Conservation (phyloP, 1,284 basidiomycete genomes). For the Rhodotorula glutinis region DNA sequence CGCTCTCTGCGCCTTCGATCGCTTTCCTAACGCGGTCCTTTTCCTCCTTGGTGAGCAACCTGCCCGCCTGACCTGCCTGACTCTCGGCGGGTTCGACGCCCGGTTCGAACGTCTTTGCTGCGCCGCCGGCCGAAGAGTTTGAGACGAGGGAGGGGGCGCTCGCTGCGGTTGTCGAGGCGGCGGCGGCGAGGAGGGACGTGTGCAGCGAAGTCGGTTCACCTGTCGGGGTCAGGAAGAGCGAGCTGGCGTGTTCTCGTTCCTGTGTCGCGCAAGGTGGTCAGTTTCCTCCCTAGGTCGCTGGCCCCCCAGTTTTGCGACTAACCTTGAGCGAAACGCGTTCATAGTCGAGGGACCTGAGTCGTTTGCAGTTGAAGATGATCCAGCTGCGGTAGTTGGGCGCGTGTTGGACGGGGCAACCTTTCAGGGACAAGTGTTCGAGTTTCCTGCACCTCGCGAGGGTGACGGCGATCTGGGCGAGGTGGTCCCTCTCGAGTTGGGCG, state of each 20-base stretch:
- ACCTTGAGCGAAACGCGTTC: constrained; percentile 94
- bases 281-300: no score
- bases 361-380: constrained; percentile 56
- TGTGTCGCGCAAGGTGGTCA: background rate
- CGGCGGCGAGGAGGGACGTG: constrained; percentile 55
- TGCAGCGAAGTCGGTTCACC: constrained; percentile 77
- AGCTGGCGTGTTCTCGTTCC: constrained; percentile 57
- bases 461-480: constrained; percentile 70
- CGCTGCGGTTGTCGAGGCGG: background rate
- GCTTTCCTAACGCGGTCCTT: constrained; percentile 83
- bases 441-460: constrained; percentile 72
- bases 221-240: constrained; percentile 67
- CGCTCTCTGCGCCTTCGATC: constrained; percentile 81
- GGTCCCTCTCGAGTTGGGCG: constrained; percentile 57
- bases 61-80: constrained; percentile 52
- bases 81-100: constrained; percentile 46
- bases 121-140: constrained; percentile 65
- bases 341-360: constrained; percentile 90
- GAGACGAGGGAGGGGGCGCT: constrained; percentile 56
- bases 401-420: constrained; percentile 87
- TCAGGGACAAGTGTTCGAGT: constrained; percentile 75
- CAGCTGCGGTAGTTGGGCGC: constrained; percentile 97
- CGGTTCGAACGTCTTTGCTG: constrained; percentile 57
- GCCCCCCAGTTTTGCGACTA: constrained; percentile 46
- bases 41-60: constrained; percentile 88